A percentile compares a stretch with the other conserved stretches of the same genome.
These are phyloP conservation scores for Backusella parvicylindrica DNA, from an alignment of 192 early-diverging fungal genomes.

Conservation along the genomic window DNA sequence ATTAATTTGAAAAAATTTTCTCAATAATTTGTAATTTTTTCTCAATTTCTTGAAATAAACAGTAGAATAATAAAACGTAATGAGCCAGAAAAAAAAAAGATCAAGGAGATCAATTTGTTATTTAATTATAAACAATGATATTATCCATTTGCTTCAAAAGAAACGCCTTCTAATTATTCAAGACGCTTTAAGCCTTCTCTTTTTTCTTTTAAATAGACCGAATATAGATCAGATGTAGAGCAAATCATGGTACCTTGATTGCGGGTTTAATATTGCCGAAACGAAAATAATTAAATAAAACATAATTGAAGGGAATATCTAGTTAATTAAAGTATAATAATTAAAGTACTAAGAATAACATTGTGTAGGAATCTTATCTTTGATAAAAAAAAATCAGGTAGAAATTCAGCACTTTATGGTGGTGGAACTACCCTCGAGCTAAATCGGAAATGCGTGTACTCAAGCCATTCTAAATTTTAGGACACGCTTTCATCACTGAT, in stretches of 20 bases:
- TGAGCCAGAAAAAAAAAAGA: not conserved
- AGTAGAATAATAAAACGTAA: no score
- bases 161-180: not conserved
- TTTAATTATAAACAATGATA: not conserved
- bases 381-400: no score
- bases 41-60: no score
- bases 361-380: no score
- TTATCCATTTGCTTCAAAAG: not conserved
- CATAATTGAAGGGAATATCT: not conserved
- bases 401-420: no score
- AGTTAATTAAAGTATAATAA: not conserved
- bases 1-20: no score
- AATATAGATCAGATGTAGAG: not conserved
- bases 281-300: not conserved
- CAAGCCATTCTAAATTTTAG: no score
- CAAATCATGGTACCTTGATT: not conserved
- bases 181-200: not conserved
- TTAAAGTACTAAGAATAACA: not conserved
- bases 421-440: no score
- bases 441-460: no score
- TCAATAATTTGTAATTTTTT: no score
- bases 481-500: no score
- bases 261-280: not conserved
- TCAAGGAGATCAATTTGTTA: not conserved
- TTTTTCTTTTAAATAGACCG: no score